Percentiles rank a stretch among this genome's conserved stretches.
These are phyloP conservation scores for Fusarium tanahbumbuense DNA, from an alignment of 2,329 filamentous ascomycete genomes.

Conservation along the genomic window DNA sequence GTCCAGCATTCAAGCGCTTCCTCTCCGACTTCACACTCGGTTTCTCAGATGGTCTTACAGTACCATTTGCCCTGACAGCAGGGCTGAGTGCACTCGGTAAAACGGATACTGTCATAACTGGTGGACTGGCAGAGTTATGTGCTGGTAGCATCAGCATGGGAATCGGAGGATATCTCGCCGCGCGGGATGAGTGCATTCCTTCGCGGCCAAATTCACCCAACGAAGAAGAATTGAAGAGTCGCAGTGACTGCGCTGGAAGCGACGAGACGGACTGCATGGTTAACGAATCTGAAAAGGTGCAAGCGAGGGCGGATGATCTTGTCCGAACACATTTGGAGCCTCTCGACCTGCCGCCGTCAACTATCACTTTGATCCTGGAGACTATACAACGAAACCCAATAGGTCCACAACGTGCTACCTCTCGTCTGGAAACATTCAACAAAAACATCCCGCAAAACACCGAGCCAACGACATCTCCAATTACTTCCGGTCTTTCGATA, in stretches of 20 bases:
- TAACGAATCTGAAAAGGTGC: constrained; percentile 18
- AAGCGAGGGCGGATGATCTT: constrained; percentile 30
- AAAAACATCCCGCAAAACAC: not conserved
- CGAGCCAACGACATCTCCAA: constrained; percentile 38
- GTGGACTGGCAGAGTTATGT: constrained; percentile 76
- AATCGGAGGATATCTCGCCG: constrained; percentile 75
- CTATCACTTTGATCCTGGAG: constrained; percentile 43
- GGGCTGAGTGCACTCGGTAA: constrained; percentile 72
- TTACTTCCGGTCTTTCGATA: constrained; percentile 67
- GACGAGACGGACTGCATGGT: not conserved
- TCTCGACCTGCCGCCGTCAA: constrained; percentile 43
- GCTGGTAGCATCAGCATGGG: constrained; percentile 81
- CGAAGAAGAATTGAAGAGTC: constrained; percentile 34
- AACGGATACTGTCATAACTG: constrained; percentile 72
- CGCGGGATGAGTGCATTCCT: constrained; percentile 52
- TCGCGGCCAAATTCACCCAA: not conserved
- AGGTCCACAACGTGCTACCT: not conserved
- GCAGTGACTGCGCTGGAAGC: too few relatives aligned
- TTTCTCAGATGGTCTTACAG: constrained; percentile 78
- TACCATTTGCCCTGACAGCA: constrained; percentile 79
- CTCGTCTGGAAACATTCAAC: constrained; percentile 33
- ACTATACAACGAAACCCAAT: constrained; percentile 41
- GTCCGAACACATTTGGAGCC: constrained; percentile 51
- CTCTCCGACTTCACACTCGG: constrained; percentile 77
- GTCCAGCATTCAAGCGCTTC: constrained; percentile 54